Conservation (phyloP, 2,329 filamentous ascomycete species). For the Xylogone sp. region DNA sequence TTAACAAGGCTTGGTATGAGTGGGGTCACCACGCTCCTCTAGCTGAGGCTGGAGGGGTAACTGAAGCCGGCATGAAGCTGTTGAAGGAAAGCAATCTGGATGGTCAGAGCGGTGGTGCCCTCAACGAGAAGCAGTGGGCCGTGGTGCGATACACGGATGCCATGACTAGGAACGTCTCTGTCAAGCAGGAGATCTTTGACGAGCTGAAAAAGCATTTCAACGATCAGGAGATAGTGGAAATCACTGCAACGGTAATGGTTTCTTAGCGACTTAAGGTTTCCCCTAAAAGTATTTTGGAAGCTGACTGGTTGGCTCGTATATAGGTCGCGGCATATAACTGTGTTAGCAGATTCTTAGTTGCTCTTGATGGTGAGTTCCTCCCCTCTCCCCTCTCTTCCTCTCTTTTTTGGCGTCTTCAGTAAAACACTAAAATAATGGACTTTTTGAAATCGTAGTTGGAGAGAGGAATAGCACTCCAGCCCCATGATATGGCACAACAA, state of each 20-base stretch:
- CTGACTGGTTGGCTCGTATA: neutral
- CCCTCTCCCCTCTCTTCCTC: too few relatives aligned
- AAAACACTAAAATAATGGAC: constrained; percentile 3
- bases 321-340: constrained; percentile 76
- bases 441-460: constrained; percentile 17
- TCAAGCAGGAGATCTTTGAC: constrained; percentile 65
- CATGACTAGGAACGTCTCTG: constrained; percentile 73
- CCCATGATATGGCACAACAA: constrained; percentile 1
- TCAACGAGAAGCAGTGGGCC: constrained; percentile 61
- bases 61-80: constrained; percentile 22
- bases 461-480: constrained; percentile 23
- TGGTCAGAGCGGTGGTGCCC: constrained; percentile 26
- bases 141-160: constrained; percentile 74
- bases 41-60: constrained; percentile 25
- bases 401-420: neutral
- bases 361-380: constrained; percentile 67
- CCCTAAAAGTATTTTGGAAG: neutral
- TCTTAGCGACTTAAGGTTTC: neutral
- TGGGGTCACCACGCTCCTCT: constrained; percentile 75
- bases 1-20: constrained; percentile 82
- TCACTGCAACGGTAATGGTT: constrained; percentile 62
- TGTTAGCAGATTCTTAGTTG: constrained; percentile 79
- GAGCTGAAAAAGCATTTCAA: constrained; percentile 57
- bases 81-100: constrained; percentile 23
- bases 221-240: constrained; percentile 74